Base-by-base conservation (phyloP, 768 basidiomycete genomes). In the Nidularia sp. region DNA sequence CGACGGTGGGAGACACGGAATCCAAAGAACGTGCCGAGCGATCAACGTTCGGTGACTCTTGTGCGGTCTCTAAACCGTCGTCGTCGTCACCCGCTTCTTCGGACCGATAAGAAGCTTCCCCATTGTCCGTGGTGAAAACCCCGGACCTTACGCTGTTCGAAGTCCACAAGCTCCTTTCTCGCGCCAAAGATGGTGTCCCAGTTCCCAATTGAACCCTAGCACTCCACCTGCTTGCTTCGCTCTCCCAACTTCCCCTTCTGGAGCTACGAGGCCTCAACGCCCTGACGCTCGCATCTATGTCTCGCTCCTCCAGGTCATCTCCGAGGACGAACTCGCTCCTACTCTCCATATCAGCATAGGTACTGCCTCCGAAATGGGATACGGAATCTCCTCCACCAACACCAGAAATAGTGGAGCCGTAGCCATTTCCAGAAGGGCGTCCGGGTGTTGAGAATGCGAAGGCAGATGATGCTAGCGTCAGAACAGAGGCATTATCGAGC, bases 391-490 rank as follows among this genome's bases (percentile, higher is more conserved):
- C 80, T 35, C 71, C 65, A 32, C 78, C 80, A 45, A 84, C 60
- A 8, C 81, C 81, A 35, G 77, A 83, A 34, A 81, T 67, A 42
- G 76, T 67, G 15, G 79, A 81, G 52, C 65, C 61, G 61, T 72
- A 71, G 43, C 73, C 71, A 44, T 69, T 62, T 6, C 70, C 68
- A 18, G 74, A 74, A 15, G 72, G 63, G 35, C 80, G 74, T 15
- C 78, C 80, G 12, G 86, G 83, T 49, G 86, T 71, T n/a, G n/a
- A n/a, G n/a, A n/a, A n/a, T 0, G 84, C 95, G 66, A 90, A 97
- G 3, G 91, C 93, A 2, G 93, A 95, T 25, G 92, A 94, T 9
- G 96, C 96, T 8, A 99, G 81, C 0, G 96, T 99, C 45, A 98
- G 76, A 50, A 95, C 74, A 2, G 91, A 94, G 1, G 96, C 96